Percentiles rank a stretch among this genome's conserved stretches.
phyloP scores from a whole-genome alignment of 208 protist species.

The Crithidia thermophila region DNA sequence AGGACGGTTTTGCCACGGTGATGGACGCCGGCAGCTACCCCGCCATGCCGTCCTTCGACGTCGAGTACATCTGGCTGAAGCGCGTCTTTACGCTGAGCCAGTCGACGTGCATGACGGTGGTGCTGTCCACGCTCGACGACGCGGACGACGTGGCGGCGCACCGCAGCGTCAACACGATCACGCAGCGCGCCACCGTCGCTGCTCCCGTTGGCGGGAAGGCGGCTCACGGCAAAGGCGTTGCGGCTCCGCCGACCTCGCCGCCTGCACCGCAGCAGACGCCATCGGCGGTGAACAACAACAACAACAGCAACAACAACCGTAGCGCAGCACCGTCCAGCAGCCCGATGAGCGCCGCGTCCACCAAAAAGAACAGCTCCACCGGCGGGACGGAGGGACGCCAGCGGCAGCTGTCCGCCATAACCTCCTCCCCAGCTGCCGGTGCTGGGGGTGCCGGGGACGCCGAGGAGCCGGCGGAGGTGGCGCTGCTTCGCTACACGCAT shows the following conservation, averaged over 20 bases:
- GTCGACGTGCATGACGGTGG: conserved; percentile 56
- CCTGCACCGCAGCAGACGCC: no score
- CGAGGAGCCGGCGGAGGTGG: neutral
- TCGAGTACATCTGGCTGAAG: conserved; percentile 85
- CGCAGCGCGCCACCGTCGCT: conserved; percentile 13
- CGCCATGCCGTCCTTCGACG: conserved; percentile 36
- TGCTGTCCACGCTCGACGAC: conserved; percentile 59
- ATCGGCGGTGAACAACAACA: no score
- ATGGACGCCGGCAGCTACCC: conserved; percentile 70
- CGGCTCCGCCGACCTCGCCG: neutral
- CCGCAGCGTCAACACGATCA: conserved; percentile 22
- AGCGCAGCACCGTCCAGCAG: neutral
- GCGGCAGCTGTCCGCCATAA: neutral
- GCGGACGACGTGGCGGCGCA: conserved; percentile 57
- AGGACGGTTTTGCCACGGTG: conserved; percentile 39
- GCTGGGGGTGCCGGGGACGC: neutral
- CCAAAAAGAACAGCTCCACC: conserved; percentile 14
- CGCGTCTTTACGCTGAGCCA: conserved; percentile 58
- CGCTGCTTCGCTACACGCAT: conserved; percentile 52
- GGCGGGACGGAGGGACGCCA: neutral
- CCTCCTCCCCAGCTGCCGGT: no score
- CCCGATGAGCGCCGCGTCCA: neutral
- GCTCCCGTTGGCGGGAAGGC: neutral
- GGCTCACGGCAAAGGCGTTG: conserved; percentile 6
- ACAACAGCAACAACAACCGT: no score